Base-by-base conservation (phyloP, 1,284 basidiomycete genomes). In the Rhizopogon parksii region DNA sequence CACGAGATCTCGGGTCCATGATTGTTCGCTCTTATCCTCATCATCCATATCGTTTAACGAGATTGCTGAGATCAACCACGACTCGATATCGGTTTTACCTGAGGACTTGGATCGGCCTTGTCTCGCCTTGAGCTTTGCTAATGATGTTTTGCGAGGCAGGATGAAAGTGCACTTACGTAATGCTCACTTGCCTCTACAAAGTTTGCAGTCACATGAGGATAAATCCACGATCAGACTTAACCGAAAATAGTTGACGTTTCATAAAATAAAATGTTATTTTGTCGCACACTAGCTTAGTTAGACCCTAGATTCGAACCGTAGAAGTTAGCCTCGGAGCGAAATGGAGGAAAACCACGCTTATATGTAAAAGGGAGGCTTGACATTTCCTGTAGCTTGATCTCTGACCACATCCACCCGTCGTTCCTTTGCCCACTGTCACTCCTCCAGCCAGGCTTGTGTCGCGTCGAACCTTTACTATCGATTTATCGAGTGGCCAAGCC, bases 1-100 rank as follows among this genome's bases (percentile, higher is more conserved):
- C 36, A 79, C 73, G 24, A 64, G 65, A 60, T 82, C 79, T 58
- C 77, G 69, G 56, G 74, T 69, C 82, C 82, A 83, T 46, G 24
- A 15, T 42, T 51, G 47, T 47, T 40, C 49, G 37, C 53, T 57
- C 5, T 53, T 55, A 45, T 58, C 59, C 24, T 56, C 57, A 32
- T 54, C 60, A 51, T 51, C 51, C 55, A 57, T 57, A 35, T 49
- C 35, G 38, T 30, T 17, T 12, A 36, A 34, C 15, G 56, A 53
- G 36, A 56, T 56, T 27, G 71, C 58, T 6, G 67, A 64, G 21
- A 70, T 66, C 46, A 73, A 60, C 73, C 73, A 75, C 21, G 71
- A 71, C 53, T 71, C 65, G 52, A 75, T 73, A 56, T 69, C 71
- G 36, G 66, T 61, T 57, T 65, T 68, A 57, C 68, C 69, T 67